Evolutionary conservation across 2,329 filamentous ascomycete genomes (phyloP).

Genomic region (Colletotrichum liaoningense): DNA sequence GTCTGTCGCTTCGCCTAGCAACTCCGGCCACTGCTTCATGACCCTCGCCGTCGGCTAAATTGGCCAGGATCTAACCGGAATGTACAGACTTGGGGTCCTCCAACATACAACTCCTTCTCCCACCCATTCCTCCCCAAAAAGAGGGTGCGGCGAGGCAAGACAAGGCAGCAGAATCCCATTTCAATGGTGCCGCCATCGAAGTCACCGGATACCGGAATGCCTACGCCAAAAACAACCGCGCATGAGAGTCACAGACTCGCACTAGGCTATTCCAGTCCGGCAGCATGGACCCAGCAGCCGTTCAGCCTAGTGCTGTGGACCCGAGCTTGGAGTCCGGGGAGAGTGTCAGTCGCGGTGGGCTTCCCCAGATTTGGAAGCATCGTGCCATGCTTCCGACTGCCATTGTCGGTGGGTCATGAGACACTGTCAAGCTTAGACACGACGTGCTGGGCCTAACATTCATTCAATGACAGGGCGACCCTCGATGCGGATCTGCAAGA

Average conservation of each 20-base stretch:
- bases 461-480: constrained; percentile 7
- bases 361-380: constrained; percentile 8
- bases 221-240: not conserved
- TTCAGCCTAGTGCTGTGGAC: constrained; percentile 8
- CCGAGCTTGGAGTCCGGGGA: not conserved
- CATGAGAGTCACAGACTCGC: not conserved
- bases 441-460: not conserved
- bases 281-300: not conserved
- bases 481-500: not conserved
- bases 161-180: not conserved
- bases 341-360: not conserved
- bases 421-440: not conserved
- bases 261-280: not conserved
- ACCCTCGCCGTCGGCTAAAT: constrained; percentile 14
- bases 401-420: constrained; percentile 22
- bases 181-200: not conserved
- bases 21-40: not conserved
- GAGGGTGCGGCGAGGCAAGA: not conserved
- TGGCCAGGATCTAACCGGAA: not conserved
- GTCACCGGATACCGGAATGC: not conserved
- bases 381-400: constrained; percentile 3
- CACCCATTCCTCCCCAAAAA: not conserved
- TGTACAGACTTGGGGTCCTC: not conserved
- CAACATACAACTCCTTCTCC: not conserved
- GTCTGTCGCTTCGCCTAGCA: not conserved